Base-by-base conservation (phyloP, 495 filamentous ascomycete species). In the Aspergillus indologenus region DNA sequence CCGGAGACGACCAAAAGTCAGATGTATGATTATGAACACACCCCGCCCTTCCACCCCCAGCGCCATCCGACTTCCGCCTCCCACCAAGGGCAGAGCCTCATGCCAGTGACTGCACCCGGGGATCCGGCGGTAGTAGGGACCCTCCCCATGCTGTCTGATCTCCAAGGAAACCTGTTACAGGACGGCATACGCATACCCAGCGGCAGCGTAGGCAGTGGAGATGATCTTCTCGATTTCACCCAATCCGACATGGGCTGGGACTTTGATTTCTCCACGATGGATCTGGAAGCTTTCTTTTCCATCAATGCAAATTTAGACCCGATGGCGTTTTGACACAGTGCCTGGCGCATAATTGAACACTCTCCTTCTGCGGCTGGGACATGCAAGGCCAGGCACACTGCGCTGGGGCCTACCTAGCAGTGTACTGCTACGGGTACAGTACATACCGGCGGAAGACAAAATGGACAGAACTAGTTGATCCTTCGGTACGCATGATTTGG, bases 261-360 rank as follows among this genome's bases (percentile, higher is more conserved):
- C 48, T 74, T 79, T 60, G 73, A 79, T 49, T 76, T 79, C 45
- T 79, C 76, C 2, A 76, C 74, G 0, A 76, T 79, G 73, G 76
- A 79, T 53, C 57, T 79, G 17, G 75, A 77, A 26, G 67, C 74
- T 0, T 77, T 79, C 47, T 72, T 76, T 49, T 79, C 74, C 8
- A 60, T 73, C 17, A 69, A 74, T 55, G 70, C 68, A 6, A 59
- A 60, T 1, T 56, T 63, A 14, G 65, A 63, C 44, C 29, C 59
- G 6, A 51, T 53, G 4, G 29, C 44, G 2, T 19, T 47, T 15
- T 68, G 46, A 62, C 43, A 22, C n/a, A 18, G 44, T 15, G 8
- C n/a, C 15, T 24, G 3, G 34, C 12, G 34, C 34, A 40, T 40
- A 11, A 40, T 14, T 40, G 34, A 11, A 19, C 12, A 48, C 17